Percentiles rank a stretch among this genome's conserved stretches.
Evolutionary conservation across 2,329 filamentous ascomycete species (phyloP).

Genomic region (Sphaceloma murrayae): DNA sequence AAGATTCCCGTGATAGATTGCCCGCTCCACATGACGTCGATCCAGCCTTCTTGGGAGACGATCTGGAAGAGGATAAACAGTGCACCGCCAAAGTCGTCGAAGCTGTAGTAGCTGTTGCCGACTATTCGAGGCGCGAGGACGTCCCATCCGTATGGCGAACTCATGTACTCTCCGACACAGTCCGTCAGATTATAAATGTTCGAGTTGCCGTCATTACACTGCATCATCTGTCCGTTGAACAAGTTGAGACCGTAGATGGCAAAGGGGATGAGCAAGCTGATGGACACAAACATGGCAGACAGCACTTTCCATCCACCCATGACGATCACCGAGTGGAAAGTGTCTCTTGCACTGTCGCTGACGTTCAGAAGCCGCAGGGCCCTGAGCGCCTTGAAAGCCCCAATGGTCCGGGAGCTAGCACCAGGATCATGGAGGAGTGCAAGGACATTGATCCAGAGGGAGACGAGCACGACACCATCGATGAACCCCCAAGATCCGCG

Average conservation of each 20-base stretch:
- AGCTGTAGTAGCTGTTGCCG: constrained; percentile 75
- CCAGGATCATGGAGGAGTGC: constrained; percentile 75
- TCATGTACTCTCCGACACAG: constrained; percentile 77
- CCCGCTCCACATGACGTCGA: constrained; percentile 76
- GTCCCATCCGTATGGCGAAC: constrained; percentile 70
- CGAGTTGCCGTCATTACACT: constrained; percentile 64
- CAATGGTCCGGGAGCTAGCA: constrained; percentile 78
- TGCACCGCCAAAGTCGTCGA: constrained; percentile 88
- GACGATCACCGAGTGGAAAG: constrained; percentile 93
- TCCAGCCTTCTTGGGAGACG: constrained; percentile 97
- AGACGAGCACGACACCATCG: constrained; percentile 81
- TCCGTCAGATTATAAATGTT: constrained; percentile 52
- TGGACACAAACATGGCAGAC: constrained; percentile 82
- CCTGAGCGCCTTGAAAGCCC: constrained; percentile 92
- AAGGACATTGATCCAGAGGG: constrained; percentile 88
- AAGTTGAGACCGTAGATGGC: constrained; percentile 92
- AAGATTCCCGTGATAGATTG: constrained; percentile 72
- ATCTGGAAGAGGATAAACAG: constrained; percentile 98
- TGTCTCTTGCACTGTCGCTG: constrained; percentile 89
- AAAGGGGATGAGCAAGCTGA: constrained; percentile 90
- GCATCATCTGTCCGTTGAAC: constrained; percentile 70
- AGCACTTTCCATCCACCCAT: constrained; percentile 90
- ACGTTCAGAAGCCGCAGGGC: constrained; percentile 87
- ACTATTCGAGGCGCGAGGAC: constrained; percentile 75
- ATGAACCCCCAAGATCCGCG: constrained; percentile 95